A percentile compares a stretch with the other conserved stretches of the same genome.
These are phyloP conservation scores for Hymenochaete sp. DNA, from an alignment of 1,284 basidiomycete genomes.

Conservation along the genomic window DNA sequence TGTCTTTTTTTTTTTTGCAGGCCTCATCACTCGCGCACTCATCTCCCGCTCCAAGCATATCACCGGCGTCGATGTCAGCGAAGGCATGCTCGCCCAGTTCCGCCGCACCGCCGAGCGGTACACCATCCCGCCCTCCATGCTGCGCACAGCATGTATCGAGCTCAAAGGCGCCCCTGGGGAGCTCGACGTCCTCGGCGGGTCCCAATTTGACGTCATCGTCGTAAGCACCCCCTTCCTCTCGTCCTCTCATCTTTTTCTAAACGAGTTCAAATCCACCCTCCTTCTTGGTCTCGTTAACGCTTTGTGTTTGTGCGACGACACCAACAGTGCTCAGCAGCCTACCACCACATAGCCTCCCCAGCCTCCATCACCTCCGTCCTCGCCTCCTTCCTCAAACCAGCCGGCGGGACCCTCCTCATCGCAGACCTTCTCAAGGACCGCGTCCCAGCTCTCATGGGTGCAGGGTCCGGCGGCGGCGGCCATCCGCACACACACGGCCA, in stretches of 20 bases:
- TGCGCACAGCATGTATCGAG: constrained; percentile 35
- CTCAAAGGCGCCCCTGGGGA: constrained; percentile 38
- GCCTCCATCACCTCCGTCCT: constrained; percentile 43
- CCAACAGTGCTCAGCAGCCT: constrained; percentile 53
- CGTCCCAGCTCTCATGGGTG: too few species aligned
- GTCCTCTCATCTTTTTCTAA: background rate
- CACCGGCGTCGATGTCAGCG: constrained; percentile 64
- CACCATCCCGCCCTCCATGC: too few species aligned
- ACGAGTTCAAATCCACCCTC: background rate
- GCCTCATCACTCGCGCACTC: constrained; percentile 48
- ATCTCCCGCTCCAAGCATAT: constrained; percentile 47
- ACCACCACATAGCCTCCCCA: constrained; percentile 57
- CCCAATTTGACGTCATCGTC: constrained; percentile 54
- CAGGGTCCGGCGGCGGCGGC: too few species aligned
- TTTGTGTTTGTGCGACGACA: too few species aligned
- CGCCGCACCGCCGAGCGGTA: too few species aligned
- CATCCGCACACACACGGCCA: too few species aligned
- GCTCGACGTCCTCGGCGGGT: constrained; percentile 40
- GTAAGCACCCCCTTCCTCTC: constrained; percentile 28
- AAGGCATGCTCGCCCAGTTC: constrained; percentile 54
- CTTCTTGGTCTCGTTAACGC: background rate
- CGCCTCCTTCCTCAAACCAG: constrained; percentile 47
- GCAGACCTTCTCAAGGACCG: constrained; percentile 39
- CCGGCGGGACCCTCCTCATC: constrained; percentile 53
- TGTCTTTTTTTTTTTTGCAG: constrained; percentile 33